Conservation (phyloP, 2,329 filamentous ascomycete species). For the Cercospora sojina region DNA sequence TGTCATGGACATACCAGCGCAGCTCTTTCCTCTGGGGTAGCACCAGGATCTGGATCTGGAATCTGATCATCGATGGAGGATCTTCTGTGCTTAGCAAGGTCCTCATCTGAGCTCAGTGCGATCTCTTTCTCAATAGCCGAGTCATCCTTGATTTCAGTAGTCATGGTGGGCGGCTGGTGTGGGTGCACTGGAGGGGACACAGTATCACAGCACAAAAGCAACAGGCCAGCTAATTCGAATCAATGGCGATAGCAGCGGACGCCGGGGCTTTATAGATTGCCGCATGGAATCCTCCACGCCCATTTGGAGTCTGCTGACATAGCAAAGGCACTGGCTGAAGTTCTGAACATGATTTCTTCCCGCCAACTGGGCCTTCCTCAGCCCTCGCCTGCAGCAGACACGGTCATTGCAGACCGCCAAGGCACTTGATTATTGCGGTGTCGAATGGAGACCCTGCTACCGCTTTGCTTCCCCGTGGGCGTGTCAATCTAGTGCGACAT, state of each 20-base stretch:
- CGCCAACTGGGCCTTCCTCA: background rate
- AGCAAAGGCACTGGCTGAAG: background rate
- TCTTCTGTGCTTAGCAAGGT: constrained; percentile 7
- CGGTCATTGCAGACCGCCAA: constrained; percentile 3
- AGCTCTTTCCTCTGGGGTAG: constrained; percentile 17
- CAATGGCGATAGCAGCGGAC: background rate
- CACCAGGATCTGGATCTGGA: constrained; percentile 19
- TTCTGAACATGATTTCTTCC: background rate
- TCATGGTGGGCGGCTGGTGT: constrained; percentile 11
- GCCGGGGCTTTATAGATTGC: constrained; percentile 7
- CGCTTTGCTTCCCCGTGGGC: constrained; percentile 12
- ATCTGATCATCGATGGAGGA: constrained; percentile 4
- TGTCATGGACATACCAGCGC: constrained; percentile 5
- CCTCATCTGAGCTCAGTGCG: constrained; percentile 13
- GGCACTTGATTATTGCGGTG: constrained; percentile 9
- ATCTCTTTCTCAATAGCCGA: constrained; percentile 10
- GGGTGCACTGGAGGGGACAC: background rate
- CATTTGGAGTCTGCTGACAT: constrained; percentile 4
- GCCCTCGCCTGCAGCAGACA: constrained; percentile 6
- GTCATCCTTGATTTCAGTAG: constrained; percentile 9
- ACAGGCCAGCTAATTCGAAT: background rate
- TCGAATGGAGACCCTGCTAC: constrained; percentile 4
- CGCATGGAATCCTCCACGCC: background rate
- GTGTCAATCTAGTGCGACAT: constrained; percentile 5
- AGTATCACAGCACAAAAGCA: background rate